Conservation (phyloP, 2,329 filamentous ascomycete species). For the Didymella exigua region DNA sequence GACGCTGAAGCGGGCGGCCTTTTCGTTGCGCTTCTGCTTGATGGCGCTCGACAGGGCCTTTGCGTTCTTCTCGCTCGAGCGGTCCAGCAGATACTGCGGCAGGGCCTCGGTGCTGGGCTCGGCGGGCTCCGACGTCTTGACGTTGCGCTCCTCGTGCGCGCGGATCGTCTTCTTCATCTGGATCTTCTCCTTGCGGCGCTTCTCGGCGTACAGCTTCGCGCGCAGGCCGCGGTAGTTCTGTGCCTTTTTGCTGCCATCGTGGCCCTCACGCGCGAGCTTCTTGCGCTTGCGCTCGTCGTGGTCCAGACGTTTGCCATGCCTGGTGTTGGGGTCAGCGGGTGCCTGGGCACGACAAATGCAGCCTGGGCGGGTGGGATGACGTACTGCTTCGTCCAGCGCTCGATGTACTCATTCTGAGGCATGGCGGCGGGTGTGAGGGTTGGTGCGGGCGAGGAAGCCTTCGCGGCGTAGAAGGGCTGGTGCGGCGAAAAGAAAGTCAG, state of each 20-base stretch:
- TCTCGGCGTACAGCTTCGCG: conserved; percentile 92
- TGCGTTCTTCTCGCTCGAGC: conserved; percentile 69
- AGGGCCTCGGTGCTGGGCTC: conserved; percentile 82
- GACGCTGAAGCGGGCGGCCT: conserved; percentile 90
- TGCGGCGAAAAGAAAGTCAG: conserved; percentile 1
- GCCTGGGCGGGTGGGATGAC: conserved; percentile 27
- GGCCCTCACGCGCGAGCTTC: conserved; percentile 82
- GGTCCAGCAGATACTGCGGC: conserved; percentile 91
- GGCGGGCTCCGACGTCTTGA: conserved; percentile 80
- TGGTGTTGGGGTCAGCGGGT: conserved; percentile 28
- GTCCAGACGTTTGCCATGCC: conserved; percentile 62
- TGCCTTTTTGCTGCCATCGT: conserved; percentile 86
- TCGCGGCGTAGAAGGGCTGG: conserved; percentile 5
- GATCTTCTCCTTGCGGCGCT: conserved; percentile 87
- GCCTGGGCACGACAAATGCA: background rate
- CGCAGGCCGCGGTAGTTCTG: conserved; percentile 91
- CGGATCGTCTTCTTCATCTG: conserved; percentile 65
- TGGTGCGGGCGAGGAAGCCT: conserved; percentile 9
- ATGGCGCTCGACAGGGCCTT: conserved; percentile 83
- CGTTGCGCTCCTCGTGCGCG: conserved; percentile 92
- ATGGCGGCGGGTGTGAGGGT: conserved; percentile 45
- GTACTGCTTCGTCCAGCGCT: conserved; percentile 72
- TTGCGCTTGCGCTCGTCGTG: conserved; percentile 91
- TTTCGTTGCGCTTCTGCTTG: conserved; percentile 89
- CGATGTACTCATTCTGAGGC: conserved; percentile 82